Base-by-base conservation (phyloP, 805 yeast genomes). In the Jamesozyma rosinii region DNA sequence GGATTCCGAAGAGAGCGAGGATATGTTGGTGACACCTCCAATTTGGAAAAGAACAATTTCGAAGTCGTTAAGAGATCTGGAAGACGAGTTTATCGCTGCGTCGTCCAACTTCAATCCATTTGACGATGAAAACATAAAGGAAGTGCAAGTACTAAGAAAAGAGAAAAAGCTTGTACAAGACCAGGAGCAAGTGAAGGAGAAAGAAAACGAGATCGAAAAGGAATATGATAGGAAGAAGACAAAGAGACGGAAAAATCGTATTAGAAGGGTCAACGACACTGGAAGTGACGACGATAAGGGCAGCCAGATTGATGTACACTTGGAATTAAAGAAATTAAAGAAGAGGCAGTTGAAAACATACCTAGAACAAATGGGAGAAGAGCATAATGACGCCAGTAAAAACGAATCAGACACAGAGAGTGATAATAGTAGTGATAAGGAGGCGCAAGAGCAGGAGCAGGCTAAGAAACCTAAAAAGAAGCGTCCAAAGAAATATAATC, bases 1-100 rank as follows among this genome's bases (percentile, higher is more conserved):
- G 11, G n/a, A 35, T 3, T 61, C 31, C 54, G 61, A 8, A 52
- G 63, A 42, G 48, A 57, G 22, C 59, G 53, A 9, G 17, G 21
- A 35, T 31, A 27, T 42, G 54, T 51, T 41, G 1, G 29, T 26
- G 5, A 60, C 65, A 11, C 57, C 64, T 4, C 64, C 63, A 4
- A 33, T 63, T 24, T 56, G 61, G 24, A 55, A 53, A 45, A 47
- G 58, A 37, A 57, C 59, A 3, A 24, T 50, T 8, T 34, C 59
- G 41, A 54, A 55, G 43, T 38, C 58, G 14, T 30, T 57, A 19
- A 45, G 43, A 13, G 65, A 61, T 34, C 38, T 55, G 15, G 63
- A 62, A 6, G 58, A 61, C 46, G 64, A 57, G 43, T 60, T 56
- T 52, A 57, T 57, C 38, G 57, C 53, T 26, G 27, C 33, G 9